A percentile compares a stretch with the other conserved stretches of the same genome.
These are phyloP conservation scores for Babesia sp. DNA, from an alignment of 169 alveolate species.

Conservation along the genomic window DNA sequence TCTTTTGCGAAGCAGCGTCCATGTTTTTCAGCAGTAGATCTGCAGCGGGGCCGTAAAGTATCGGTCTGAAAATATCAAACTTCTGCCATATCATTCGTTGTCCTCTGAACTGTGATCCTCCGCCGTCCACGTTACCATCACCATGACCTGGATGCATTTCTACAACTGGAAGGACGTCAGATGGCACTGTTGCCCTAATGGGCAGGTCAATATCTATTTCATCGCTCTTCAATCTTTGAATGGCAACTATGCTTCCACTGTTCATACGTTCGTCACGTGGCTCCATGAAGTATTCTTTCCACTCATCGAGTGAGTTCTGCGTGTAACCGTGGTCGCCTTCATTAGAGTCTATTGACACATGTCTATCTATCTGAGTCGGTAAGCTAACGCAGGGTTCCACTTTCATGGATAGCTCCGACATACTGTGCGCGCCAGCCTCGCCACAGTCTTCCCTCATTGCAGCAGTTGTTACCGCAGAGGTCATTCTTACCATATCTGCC, in stretches of 20 bases:
- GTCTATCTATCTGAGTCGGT: background rate
- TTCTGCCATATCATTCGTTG: slow-evolving; percentile 62
- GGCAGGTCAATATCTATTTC: background rate
- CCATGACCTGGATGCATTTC: slow-evolving; percentile 13
- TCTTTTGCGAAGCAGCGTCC: slow-evolving; percentile 9
- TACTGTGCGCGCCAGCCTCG: background rate
- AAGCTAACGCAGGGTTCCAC: background rate
- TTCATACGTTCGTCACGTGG: background rate
- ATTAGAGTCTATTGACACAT: background rate
- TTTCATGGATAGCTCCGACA: background rate
- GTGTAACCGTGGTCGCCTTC: background rate
- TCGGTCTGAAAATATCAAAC: slow-evolving; percentile 51
- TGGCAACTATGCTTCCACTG: background rate
- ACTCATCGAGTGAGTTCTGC: background rate
- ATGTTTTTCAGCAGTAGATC: slow-evolving; percentile 7
- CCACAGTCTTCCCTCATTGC: slow-evolving; percentile 9
- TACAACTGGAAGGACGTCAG: slow-evolving; percentile 10
- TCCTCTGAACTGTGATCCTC: slow-evolving; percentile 26
- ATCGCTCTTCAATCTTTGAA: background rate
- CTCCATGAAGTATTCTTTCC: background rate
- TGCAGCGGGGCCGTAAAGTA: slow-evolving; percentile 34
- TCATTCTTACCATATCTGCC: slow-evolving; percentile 24
- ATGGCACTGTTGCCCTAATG: background rate
- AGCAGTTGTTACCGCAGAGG: slow-evolving; percentile 21
- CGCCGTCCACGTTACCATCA: slow-evolving; percentile 2